Conservation (phyloP, 352 stramenopile species). For the Phytophthora pseudosyringae region DNA sequence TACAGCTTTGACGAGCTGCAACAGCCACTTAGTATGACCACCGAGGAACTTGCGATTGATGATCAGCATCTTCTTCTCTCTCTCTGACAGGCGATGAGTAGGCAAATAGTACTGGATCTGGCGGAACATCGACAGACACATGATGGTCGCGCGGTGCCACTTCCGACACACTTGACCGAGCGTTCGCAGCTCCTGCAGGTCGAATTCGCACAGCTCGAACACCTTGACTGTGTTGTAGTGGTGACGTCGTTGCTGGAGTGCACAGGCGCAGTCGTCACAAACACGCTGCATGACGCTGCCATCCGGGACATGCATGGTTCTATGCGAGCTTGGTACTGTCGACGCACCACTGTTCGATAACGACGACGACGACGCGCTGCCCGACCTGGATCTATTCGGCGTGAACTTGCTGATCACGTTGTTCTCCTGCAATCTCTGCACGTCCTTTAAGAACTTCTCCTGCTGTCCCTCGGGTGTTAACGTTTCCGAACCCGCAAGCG, state of each 20-base stretch:
- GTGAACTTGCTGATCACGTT: slow-evolving; percentile 82
- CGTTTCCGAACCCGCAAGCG: slow-evolving; percentile 34
- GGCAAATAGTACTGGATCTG: slow-evolving; percentile 91
- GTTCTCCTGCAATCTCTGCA: slow-evolving; percentile 64
- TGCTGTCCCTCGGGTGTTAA: slow-evolving; percentile 55
- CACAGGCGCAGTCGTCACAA: slow-evolving; percentile 83
- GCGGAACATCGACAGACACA: slow-evolving; percentile 89
- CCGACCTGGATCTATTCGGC: slow-evolving; percentile 48
- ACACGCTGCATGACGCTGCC: slow-evolving; percentile 82
- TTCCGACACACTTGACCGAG: slow-evolving; percentile 86
- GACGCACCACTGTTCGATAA: slow-evolving; percentile 18
- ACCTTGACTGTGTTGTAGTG: slow-evolving; percentile 89
- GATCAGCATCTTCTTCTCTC: slow-evolving; percentile 77
- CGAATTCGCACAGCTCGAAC: slow-evolving; percentile 84
- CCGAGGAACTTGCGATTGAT: slow-evolving; percentile 82
- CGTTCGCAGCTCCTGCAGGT: slow-evolving; percentile 74
- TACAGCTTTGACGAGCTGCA: slow-evolving; percentile 88
- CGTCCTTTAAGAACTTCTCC: slow-evolving; percentile 74
- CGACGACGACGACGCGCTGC: slow-evolving; percentile 36
- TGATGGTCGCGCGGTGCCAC: slow-evolving; percentile 87
- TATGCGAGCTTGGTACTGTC: slow-evolving; percentile 42
- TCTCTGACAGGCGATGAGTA: slow-evolving; percentile 71
- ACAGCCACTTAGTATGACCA: slow-evolving; percentile 85
- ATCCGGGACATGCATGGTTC: slow-evolving; percentile 61
- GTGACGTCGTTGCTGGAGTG: slow-evolving; percentile 80